Conservation (phyloP, 306 rosid species). For the Vigna hirtella region DNA sequence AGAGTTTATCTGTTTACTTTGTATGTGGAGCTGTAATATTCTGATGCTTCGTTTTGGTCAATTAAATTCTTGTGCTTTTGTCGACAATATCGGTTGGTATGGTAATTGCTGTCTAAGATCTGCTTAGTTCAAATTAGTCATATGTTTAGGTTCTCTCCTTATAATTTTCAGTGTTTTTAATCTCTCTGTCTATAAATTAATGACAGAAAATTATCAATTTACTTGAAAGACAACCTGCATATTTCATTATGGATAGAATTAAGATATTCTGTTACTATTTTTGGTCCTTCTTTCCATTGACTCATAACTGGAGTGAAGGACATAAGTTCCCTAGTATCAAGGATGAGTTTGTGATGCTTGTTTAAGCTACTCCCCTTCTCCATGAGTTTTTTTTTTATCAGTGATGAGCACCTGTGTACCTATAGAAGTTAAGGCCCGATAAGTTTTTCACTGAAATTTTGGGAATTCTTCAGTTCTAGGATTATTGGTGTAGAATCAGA, state of each 20-base stretch:
- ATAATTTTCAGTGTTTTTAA: not conserved
- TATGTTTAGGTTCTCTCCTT: slow-evolving; percentile 21
- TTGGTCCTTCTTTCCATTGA: slow-evolving; percentile 28
- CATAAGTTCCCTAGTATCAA: slow-evolving; percentile 12
- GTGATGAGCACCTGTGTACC: slow-evolving; percentile 27
- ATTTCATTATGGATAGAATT: not conserved
- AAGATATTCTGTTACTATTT: slow-evolving; percentile 10
- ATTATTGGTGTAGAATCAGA: slow-evolving; percentile 31
- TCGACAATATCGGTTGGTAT: slow-evolving; percentile 9
- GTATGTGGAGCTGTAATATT: slow-evolving; percentile 34
- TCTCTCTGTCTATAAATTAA: slow-evolving; percentile 7
- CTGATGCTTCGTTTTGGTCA: slow-evolving; percentile 34
- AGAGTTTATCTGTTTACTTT: slow-evolving; percentile 4
- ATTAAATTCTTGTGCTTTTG: slow-evolving; percentile 10
- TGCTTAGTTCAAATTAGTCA: slow-evolving; percentile 45
- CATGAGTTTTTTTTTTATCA: not conserved
- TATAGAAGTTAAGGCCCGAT: not conserved
- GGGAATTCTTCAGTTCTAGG: not conserved
- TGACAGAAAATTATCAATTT: not conserved
- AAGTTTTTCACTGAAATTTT: slow-evolving; percentile 13
- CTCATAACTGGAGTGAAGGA: slow-evolving; percentile 34
- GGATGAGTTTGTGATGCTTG: slow-evolving; percentile 25
- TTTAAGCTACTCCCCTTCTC: slow-evolving; percentile 3
- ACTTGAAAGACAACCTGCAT: no score
- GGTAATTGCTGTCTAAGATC: slow-evolving; percentile 59